Base-by-base conservation (phyloP, 306 rosid genomes). In the Clitoria ternatea region DNA sequence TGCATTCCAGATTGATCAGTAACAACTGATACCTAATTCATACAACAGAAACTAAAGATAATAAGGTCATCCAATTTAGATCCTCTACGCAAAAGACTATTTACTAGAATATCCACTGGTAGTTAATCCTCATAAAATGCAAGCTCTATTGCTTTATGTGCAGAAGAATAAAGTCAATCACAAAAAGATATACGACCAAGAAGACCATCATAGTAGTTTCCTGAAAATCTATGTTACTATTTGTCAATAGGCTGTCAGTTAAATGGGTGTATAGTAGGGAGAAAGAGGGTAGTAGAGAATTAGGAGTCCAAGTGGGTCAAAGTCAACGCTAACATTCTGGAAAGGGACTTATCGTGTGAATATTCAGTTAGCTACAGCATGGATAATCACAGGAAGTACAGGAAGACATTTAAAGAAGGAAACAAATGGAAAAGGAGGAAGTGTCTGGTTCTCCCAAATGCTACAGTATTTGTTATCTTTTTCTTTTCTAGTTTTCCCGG, bases 1-100 rank as follows among this genome's bases (percentile, higher is more conserved):
- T 70, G 92, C 82, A 83, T 71, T 80, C 89, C 97, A 14, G 72
- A 55, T 80, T 91, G 97, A 81, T 94, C 99, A 44, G 91, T 89
- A 69, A 94, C 85, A 69, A 90, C 89, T 2, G 97, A 91, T 42
- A 94, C 99, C 99, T 94, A 67, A 73, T 65, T 54, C 62, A 77
- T 68, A 72, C 43, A 40, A 57, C 7, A 75, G 61, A 55, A 32
- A 33, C 3, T 4, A 24, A 29, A 11, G 44, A 49, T 44, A 57
- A 48, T 59, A 15, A 33, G 23, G 36, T 66, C 30, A 69, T 12
- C 29, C 67, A 78, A 70, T 20, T 59, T 33, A 69, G 70, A 60
- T 75, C 68, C 43, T 56, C 47, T 13, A 54, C 11, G 33, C 14
- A 14, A 18, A 42, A 37, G 68, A 71, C 36, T 60, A 36, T 24